phyloP scores from a whole-genome alignment of 495 filamentous ascomycete genomes.

The Neurospora pannonica region DNA sequence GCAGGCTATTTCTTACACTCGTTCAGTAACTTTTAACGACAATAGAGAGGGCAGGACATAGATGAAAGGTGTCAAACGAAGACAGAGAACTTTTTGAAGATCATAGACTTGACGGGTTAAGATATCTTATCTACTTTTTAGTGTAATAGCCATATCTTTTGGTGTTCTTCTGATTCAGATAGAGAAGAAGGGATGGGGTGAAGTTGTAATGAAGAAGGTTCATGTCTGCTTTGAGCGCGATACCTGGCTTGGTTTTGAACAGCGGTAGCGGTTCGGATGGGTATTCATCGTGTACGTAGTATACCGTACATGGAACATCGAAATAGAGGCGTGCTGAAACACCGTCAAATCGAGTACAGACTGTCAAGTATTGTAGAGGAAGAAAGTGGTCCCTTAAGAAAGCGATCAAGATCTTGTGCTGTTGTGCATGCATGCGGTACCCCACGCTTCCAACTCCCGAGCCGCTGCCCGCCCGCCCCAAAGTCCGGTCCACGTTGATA shows the following conservation, averaged over 20 bases:
- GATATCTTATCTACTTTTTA: background rate
- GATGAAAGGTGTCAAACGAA: background rate
- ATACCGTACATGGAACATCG: background rate
- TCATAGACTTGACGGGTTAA: background rate
- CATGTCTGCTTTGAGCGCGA: background rate
- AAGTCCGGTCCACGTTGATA: background rate
- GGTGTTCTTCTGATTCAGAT: background rate
- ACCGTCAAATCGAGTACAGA: background rate
- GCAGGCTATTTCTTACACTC: background rate
- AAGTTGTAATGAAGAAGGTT: background rate
- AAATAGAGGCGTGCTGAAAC: background rate
- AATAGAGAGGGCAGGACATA: background rate
- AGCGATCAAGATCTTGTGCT: background rate
- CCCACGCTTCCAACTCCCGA: background rate
- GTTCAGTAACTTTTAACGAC: background rate
- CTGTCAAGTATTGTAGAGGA: background rate
- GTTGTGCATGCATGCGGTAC: background rate
- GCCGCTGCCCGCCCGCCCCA: background rate
- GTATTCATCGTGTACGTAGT: no score
- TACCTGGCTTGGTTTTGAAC: background rate
- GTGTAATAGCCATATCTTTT: background rate
- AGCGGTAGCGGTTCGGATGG: no score
- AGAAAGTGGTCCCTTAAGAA: background rate
- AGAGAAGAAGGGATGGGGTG: background rate
- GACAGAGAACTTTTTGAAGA: background rate